Evolutionary conservation across 805 yeast species (phyloP), one percentile per base, ranked within the genome.

Genomic region (Kluyveromyces nonfermentans): DNA sequence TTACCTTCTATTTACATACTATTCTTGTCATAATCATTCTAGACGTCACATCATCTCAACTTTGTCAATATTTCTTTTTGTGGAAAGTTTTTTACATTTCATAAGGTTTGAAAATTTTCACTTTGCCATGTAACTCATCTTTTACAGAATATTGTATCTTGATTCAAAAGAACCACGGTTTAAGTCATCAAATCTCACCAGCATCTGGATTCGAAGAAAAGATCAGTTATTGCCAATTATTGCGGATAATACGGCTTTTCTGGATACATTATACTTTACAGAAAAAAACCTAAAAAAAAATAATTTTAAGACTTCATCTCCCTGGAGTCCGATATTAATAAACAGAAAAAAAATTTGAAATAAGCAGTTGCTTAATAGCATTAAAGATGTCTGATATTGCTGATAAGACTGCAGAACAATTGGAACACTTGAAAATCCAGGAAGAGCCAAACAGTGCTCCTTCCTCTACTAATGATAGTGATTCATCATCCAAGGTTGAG

Each of bases 401-500:
- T 55, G 68, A 63, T 42, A 57, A 60, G 51, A 54, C 65, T 44
- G 63, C 58, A 45, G 63, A 62, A 50, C 64, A 62, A 54, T 55
- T 63, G 54, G 65, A 58, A 49, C 54, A 62, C 45, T 53, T 63
- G 48, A 55, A 53, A 37, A 56, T 63, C 46, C 53, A 55, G 42
- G 65, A 62, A 40, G 60, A 60, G 31, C 53, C 65, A 37, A 51
- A 63, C 8, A 31, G 47, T 51, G 52, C 62, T 30, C 56, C 60
- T 42, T 46, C 59, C 35, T 53, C 59, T 43, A 52, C 63, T 46
- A 28, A 16, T 20, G 67, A 57, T 35, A 58, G 55, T 40, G 51
- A 60, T n/a, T 52, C 66, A 40, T 54, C 67, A 40, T 36, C 39
- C 31, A 51, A 69, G 43, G 72, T 74, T 51, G 71, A 78, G 44